Base-by-base conservation (phyloP, 306 rosid species). In the Crataegus laevigata region DNA sequence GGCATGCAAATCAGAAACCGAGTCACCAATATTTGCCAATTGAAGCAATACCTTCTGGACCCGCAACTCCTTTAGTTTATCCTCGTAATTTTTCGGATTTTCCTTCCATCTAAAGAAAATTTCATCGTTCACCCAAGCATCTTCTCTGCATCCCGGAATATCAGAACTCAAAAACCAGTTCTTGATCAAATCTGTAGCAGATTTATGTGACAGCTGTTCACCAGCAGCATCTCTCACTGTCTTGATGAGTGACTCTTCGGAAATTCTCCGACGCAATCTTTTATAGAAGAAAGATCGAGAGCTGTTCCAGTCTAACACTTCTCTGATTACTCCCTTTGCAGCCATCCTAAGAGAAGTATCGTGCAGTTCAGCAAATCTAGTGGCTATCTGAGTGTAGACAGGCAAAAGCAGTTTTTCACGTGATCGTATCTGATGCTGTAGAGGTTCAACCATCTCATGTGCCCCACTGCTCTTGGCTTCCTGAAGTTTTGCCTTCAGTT, bases 321-420 rank as follows among this genome's bases (percentile, higher is more conserved):
- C 89, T 87, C 80, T 88, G 51, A 94, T 84, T 26, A 89, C 96
- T 19, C 97, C 97, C 85, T 94, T 94, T 47, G 96, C 96, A 32
- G 93, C 96, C 99, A 94, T 94, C 83, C 97, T 87, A 68, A 89
- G 87, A 79, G 99, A 92, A 36, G 99, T 92, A 77, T 92, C 99
- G 55, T 94, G 99, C 57, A 94, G 86, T 70, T 94, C 99, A 8
- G 99, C 97, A 80, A 92, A 94, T 55, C 83, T 92, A 69, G 97
- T 94, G 54, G 99, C 99, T 70, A 92, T 87, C 83, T 92, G 99
- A 55, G 94, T 92, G 88, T 94, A 94, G 79, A 94, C 25, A 11
- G 99, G 99, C 74, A 92, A 81, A 82, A 94, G 96, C 81, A 88
- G 91, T 83, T 84, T 94, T 75, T 94, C 97, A n/a, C 99, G 97